Evolutionary conservation across 140 eudicot species (phyloP).

Genomic region (Anethum foeniculum): DNA sequence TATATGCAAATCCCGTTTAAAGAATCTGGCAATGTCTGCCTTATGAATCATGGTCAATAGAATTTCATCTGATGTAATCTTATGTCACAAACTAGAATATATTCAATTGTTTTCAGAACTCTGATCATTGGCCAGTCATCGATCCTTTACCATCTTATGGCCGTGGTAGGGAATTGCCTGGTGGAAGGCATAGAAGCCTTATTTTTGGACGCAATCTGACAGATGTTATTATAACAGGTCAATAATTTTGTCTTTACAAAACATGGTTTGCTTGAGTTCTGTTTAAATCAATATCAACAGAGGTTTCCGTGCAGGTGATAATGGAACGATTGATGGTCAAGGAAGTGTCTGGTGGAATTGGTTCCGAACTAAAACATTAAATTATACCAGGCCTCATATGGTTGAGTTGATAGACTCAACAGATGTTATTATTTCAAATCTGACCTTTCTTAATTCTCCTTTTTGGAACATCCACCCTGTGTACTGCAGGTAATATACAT

Average conservation of each 20-base stretch:
- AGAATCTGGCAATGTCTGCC: background rate
- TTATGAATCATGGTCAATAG: background rate
- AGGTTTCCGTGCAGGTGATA: conserved; percentile 15
- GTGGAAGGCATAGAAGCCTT: conserved; percentile 18
- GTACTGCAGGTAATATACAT: conserved; percentile 10
- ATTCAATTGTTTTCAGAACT: conserved; percentile 13
- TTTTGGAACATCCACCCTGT: conserved; percentile 21
- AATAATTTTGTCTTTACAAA: background rate
- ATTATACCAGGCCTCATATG: conserved; percentile 20
- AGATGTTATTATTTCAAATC: conserved; percentile 10
- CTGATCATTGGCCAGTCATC: conserved; percentile 20
- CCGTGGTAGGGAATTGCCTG: conserved; percentile 20
- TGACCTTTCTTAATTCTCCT: conserved; percentile 17
- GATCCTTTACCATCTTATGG: conserved; percentile 22
- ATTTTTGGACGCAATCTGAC: conserved; percentile 11
- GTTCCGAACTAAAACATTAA: conserved; percentile 10
- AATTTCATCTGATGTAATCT: background rate
- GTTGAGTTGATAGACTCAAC: conserved; percentile 13
- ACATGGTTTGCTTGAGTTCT: background rate
- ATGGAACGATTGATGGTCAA: conserved; percentile 18
- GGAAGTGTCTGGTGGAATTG: conserved; percentile 17
- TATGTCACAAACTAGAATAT: background rate
- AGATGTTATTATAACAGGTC: conserved; percentile 17
- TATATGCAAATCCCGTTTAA: background rate
- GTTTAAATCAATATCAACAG: background rate